Base-by-base conservation (phyloP, 2,329 filamentous ascomycete genomes). In the Cladobotryum mycophilum region DNA sequence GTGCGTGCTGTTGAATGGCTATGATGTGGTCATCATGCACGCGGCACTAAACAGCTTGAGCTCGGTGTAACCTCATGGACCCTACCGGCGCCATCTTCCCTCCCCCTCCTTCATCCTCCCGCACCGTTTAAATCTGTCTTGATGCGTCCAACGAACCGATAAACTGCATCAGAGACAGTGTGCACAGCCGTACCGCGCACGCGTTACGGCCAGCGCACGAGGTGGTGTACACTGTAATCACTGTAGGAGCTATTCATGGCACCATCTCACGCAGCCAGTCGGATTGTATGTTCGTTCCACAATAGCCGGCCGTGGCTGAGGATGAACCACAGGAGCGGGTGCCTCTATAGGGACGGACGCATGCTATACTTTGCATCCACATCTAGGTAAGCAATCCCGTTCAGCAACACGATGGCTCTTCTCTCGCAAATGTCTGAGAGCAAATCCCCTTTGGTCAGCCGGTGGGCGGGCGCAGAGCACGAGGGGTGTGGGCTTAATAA, bases 61-160 rank as follows among this genome's bases (percentile, higher is more conserved):
- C 13, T 51, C 33, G 40, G 42, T 34, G 49, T 42, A 47, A 47
- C 49, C 34, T 36, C 11, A 34, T 20, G 42, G 34, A 13, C 45
- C 45, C 18, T 46, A 18, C 22, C 45, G 36, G 22, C 44, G 17
- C 35, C 17, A 30, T 18, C 15, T 35, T 18, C 6, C 18, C 25
- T 30, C 25, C 25, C 22, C 25, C 25, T 30, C 25, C 25, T 30
- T 30, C 25, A 30, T 30, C 25, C 25, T n/a, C 36, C 36, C 36
- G 36, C 36, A n/a, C 17, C 17, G 36, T 38, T 38, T 38, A n/a
- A 14, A 38, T 38, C 36, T n/a, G 14, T 38, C 25, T 4, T 35
- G 20, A 38, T 34, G 47, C 34, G 13, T 20, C 15, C 20, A 15
- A 43, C 25, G 45, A n/a, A n/a, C 30, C 25, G 43, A 51, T 51